phyloP scores from a whole-genome alignment of 306 rosid genomes.

The Hippophae rhamnoides region DNA sequence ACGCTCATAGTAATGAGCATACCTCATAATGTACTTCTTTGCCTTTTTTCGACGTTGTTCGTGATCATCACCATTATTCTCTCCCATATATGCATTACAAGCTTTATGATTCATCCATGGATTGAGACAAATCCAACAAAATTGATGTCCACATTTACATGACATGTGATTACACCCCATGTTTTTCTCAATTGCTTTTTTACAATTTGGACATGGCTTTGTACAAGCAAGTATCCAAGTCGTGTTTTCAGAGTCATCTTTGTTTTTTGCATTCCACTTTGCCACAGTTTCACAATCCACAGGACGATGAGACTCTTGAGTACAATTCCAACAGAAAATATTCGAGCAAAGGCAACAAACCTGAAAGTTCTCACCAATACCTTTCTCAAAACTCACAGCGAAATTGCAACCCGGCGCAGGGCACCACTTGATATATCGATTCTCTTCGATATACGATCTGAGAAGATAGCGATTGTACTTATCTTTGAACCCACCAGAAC shows the following conservation, averaged over 20 bases:
- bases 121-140: slow-evolving; percentile 85
- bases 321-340: slow-evolving; percentile 78
- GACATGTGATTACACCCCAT: slow-evolving; percentile 93
- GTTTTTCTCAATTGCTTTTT: slow-evolving; percentile 78
- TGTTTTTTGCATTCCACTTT: slow-evolving; percentile 64
- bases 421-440: slow-evolving; percentile 81
- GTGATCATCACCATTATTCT: not conserved
- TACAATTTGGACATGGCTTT: slow-evolving; percentile 90
- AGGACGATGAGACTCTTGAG: slow-evolving; percentile 83
- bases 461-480: slow-evolving; percentile 62
- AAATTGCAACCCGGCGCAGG: slow-evolving; percentile 80
- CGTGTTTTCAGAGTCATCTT: slow-evolving; percentile 66
- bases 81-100: slow-evolving; percentile 36
- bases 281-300: slow-evolving; percentile 67
- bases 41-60: slow-evolving; percentile 20
- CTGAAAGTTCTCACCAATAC: slow-evolving; percentile 50
- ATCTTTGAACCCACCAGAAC: slow-evolving; percentile 11
- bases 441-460: slow-evolving; percentile 66
- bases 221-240: slow-evolving; percentile 87
- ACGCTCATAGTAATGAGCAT: slow-evolving; percentile 30
- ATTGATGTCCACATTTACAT: slow-evolving; percentile 72
- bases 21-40: slow-evolving; percentile 18
- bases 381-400: slow-evolving; percentile 53
- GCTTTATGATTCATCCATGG: slow-evolving; percentile 30
- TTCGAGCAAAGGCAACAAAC: slow-evolving; percentile 62